Evolutionary conservation across 768 basidiomycete species (phyloP).

Genomic region (Phanerodontia chrysosporium): DNA sequence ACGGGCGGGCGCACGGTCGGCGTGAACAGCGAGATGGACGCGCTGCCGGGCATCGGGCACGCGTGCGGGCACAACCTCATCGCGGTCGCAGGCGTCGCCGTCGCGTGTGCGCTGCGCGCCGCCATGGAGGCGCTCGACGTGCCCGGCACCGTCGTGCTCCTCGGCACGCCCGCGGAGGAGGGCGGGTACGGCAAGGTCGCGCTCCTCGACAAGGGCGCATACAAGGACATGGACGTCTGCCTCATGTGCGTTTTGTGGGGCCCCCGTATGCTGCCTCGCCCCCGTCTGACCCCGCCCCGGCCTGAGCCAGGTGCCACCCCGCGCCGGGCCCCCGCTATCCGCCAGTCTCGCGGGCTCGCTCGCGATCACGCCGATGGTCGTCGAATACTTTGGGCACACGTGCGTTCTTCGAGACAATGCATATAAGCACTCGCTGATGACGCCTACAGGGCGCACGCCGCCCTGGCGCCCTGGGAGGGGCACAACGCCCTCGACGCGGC

Average conservation of each 20-base stretch:
- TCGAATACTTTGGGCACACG: conserved; percentile 76
- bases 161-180: conserved; percentile 85
- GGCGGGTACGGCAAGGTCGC: conserved; percentile 69
- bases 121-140: conserved; percentile 60
- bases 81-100: conserved; percentile 69
- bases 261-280: not conserved
- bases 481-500: conserved; percentile 83
- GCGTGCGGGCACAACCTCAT: conserved; percentile 86
- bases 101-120: conserved; percentile 61
- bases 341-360: conserved; percentile 62
- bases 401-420: conserved; percentile 34
- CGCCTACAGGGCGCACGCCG: conserved; percentile 62
- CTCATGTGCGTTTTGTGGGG: conserved; percentile 50
- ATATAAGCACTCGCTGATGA: not conserved
- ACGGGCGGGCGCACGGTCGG: conserved; percentile 68
- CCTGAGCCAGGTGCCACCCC: conserved; percentile 80
- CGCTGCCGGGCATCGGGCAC: conserved; percentile 44
- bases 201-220: conserved; percentile 66
- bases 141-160: conserved; percentile 63
- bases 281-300: not conserved
- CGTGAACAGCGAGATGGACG: conserved; percentile 73
- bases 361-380: conserved; percentile 53
- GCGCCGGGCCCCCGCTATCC: conserved; percentile 71
- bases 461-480: conserved; percentile 81
- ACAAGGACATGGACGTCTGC: conserved; percentile 73